phyloP scores from a whole-genome alignment of 768 basidiomycete species.

The Tricholoma sp. region DNA sequence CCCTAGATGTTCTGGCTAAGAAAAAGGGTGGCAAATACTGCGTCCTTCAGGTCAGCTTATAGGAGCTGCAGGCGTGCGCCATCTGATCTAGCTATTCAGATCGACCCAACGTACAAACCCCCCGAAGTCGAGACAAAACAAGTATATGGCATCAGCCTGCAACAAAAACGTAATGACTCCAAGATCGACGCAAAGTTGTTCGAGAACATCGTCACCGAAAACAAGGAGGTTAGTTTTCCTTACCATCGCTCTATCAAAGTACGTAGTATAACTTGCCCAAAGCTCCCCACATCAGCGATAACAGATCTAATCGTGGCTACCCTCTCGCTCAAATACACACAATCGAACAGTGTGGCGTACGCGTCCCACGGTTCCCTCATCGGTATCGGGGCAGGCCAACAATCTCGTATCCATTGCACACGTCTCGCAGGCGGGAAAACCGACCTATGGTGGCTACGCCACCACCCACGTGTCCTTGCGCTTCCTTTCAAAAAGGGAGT shows the following conservation, averaged over 20 bases:
- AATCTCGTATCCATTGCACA: constrained; percentile 99
- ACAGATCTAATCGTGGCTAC: constrained; percentile 97
- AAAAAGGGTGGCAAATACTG: constrained; percentile 99
- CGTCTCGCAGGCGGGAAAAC: constrained; percentile 96
- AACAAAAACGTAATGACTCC: constrained; percentile 86
- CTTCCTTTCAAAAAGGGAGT: constrained; percentile 97
- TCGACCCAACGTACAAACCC: constrained; percentile 82
- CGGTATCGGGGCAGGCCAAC: constrained; percentile 96
- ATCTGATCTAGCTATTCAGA: constrained; percentile 40
- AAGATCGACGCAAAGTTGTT: constrained; percentile 82
- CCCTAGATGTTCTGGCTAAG: constrained; percentile 85
- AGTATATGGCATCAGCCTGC: constrained; percentile 87
- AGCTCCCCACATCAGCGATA: constrained; percentile 74
- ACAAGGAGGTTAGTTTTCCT: constrained; percentile 62
- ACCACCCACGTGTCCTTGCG: constrained; percentile 88
- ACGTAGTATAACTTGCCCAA: constrained; percentile 7
- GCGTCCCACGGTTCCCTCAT: constrained; percentile 89
- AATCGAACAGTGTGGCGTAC: constrained; percentile 98
- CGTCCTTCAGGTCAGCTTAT: constrained; percentile 72
- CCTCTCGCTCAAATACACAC: constrained; percentile 96
- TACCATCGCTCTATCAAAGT: background rate
- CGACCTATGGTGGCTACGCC: constrained; percentile 99
- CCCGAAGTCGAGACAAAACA: constrained; percentile 85
- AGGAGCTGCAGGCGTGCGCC: background rate
- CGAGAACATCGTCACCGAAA: constrained; percentile 82